phyloP scores from a whole-genome alignment of 441 rosid genomes.

The Melastoma candidum region DNA sequence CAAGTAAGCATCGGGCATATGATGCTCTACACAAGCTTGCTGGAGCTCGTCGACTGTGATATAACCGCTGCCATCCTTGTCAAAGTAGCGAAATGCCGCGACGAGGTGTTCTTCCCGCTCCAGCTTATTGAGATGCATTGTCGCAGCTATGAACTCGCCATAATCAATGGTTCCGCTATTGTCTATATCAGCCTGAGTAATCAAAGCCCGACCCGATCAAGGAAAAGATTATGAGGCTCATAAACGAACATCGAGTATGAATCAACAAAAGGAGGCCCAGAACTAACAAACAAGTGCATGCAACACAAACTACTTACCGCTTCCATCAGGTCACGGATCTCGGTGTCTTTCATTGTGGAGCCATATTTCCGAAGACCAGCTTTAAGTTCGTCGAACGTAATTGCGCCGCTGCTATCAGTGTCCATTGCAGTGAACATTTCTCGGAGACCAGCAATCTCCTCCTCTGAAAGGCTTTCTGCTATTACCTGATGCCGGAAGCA shows the following conservation, averaged over 20 bases:
- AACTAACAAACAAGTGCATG: not conserved
- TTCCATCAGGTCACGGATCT: conserved; percentile 20
- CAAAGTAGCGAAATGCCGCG: conserved; percentile 17
- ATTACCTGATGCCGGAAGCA: conserved; percentile 9
- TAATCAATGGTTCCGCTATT: conserved; percentile 21
- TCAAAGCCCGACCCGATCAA: not conserved
- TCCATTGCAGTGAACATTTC: conserved; percentile 20
- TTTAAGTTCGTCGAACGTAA: conserved; percentile 17
- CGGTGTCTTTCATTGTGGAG: conserved; percentile 18
- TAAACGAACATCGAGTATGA: not conserved
- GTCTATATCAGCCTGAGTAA: conserved; percentile 17
- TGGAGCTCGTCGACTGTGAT: conserved; percentile 20
- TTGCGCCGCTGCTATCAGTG: conserved; percentile 18
- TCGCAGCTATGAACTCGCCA: conserved; percentile 19
- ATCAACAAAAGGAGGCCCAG: too few relatives aligned
- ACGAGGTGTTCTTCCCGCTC: conserved; percentile 20
- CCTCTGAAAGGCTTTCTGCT: conserved; percentile 19
- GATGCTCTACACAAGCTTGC: conserved; percentile 18
- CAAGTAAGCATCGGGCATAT: conserved; percentile 15
- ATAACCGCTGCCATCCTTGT: conserved; percentile 17
- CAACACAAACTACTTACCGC: conserved; percentile 10
- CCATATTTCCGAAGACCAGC: conserved; percentile 17
- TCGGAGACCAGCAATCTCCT: conserved; percentile 19
- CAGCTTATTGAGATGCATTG: conserved; percentile 17
- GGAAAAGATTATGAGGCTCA: not conserved